Evolutionary conservation across 2,329 filamentous ascomycete genomes (phyloP).

Genomic region (Alternaria sp.): DNA sequence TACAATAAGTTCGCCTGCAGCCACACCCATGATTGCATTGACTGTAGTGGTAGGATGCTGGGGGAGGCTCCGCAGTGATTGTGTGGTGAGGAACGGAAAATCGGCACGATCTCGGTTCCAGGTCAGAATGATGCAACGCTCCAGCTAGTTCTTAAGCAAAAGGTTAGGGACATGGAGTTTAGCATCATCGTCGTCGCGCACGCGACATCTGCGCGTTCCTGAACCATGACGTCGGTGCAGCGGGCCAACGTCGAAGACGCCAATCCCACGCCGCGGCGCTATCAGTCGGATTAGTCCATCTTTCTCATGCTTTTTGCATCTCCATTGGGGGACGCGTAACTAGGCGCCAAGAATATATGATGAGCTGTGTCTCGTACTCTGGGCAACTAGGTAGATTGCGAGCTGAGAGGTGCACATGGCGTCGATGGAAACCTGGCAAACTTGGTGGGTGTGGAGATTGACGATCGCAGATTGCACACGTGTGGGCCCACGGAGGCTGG

Average conservation of each 20-base stretch:
- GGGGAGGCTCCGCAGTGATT: not conserved
- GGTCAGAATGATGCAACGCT: not conserved
- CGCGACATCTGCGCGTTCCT: constrained; percentile 19
- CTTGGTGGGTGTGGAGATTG: not conserved
- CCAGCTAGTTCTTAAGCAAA: not conserved
- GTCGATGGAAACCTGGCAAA: not conserved
- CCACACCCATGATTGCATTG: constrained; percentile 30
- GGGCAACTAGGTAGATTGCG: not conserved
- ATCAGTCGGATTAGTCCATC: not conserved
- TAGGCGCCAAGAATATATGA: not conserved
- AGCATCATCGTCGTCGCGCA: constrained; percentile 8
- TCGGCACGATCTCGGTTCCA: constrained; percentile 1
- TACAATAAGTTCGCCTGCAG: constrained; percentile 43
- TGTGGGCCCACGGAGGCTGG: not conserved
- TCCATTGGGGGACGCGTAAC: not conserved
- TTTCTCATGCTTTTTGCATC: not conserved
- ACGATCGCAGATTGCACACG: not conserved
- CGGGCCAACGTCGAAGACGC: constrained; percentile 7
- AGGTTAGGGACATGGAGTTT: not conserved
- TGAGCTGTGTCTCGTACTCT: not conserved
- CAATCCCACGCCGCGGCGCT: constrained; percentile 17
- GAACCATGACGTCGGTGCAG: constrained; percentile 17
- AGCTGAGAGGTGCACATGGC: not conserved
- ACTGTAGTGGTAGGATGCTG: not conserved
- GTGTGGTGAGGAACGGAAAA: constrained; percentile 5